phyloP scores from a whole-genome alignment of 2,329 filamentous ascomycete genomes.

The Ambrosiella cleistominuta region DNA sequence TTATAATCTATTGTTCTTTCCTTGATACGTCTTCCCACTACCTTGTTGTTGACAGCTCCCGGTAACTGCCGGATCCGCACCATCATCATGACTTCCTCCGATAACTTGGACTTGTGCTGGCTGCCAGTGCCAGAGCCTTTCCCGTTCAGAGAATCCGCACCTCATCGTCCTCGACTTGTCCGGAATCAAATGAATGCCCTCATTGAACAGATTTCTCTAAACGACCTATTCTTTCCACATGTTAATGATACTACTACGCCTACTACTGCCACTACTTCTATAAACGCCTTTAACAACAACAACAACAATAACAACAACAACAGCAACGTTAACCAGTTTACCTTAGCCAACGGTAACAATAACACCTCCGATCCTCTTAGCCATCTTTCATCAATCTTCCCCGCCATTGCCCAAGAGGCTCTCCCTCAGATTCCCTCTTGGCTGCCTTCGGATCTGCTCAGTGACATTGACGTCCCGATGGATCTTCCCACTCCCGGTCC shows the following conservation, averaged over 20 bases:
- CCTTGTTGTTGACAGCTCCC: too few species aligned
- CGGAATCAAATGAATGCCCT: neutral
- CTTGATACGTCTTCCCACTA: too few species aligned
- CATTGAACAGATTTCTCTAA: neutral
- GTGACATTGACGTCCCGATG: neutral
- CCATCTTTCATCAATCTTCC: too few species aligned
- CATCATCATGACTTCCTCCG: neutral
- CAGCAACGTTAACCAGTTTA: neutral
- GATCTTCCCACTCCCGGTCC: neutral
- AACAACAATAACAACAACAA: neutral
- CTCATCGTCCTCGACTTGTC: neutral
- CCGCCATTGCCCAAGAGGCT: too few species aligned
- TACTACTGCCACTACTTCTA: neutral
- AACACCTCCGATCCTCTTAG: too few species aligned
- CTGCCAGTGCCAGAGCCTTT: slow-evolving; percentile 6
- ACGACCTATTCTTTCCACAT: neutral
- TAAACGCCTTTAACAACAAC: neutral
- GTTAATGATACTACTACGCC: neutral
- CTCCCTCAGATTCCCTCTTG: neutral
- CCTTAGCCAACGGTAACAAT: neutral
- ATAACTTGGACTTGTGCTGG: slow-evolving; percentile 3
- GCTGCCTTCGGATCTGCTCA: neutral
- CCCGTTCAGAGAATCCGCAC: neutral
- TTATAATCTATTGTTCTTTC: too few species aligned
- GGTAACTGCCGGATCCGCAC: neutral